A percentile compares a stretch with the other conserved stretches of the same genome.
Evolutionary conservation across 441 rosid species (phyloP).

Genomic region (Brassica balearica): DNA sequence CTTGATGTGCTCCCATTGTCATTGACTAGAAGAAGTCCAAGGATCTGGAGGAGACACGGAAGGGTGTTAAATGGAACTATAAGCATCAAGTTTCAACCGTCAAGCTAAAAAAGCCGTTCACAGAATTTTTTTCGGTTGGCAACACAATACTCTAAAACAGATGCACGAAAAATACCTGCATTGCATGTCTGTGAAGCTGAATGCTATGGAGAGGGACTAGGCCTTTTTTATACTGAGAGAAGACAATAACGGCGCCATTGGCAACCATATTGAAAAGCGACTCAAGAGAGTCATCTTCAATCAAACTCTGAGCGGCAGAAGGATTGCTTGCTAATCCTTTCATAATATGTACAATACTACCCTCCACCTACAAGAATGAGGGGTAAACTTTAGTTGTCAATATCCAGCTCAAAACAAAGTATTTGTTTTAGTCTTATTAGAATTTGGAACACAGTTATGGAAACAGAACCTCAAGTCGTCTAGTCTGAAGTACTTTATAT

Average conservation of each 20-base stretch:
- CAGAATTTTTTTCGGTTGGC: not conserved
- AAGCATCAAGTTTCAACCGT: slow-evolving; percentile 28
- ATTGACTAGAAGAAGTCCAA: slow-evolving; percentile 92
- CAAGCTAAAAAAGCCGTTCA: slow-evolving; percentile 19
- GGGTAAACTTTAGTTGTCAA: slow-evolving; percentile 13
- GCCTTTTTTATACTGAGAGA: slow-evolving; percentile 76
- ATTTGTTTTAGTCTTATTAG: slow-evolving; percentile 2
- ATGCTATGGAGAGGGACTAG: slow-evolving; percentile 85
- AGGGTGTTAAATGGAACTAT: slow-evolving; percentile 34
- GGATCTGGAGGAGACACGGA: slow-evolving; percentile 64
- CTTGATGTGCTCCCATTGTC: slow-evolving; percentile 97
- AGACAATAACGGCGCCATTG: slow-evolving; percentile 73
- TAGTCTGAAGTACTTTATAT: slow-evolving; percentile 53
- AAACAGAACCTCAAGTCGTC: slow-evolving; percentile 83
- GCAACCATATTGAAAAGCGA: slow-evolving; percentile 93
- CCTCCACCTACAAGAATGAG: slow-evolving; percentile 76
- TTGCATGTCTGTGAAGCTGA: slow-evolving; percentile 99
- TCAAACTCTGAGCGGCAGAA: slow-evolving; percentile 95
- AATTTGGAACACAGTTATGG: slow-evolving; percentile 9
- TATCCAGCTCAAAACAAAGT: slow-evolving; percentile 23
- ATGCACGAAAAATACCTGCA: slow-evolving; percentile 69
- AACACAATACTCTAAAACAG: slow-evolving; percentile 22
- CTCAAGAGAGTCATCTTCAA: slow-evolving; percentile 96
- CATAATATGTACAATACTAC: slow-evolving; percentile 94
- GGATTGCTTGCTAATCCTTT: slow-evolving; percentile 96